phyloP scores from a whole-genome alignment of 257 asterid species.

The Anisodus tanguticus region DNA sequence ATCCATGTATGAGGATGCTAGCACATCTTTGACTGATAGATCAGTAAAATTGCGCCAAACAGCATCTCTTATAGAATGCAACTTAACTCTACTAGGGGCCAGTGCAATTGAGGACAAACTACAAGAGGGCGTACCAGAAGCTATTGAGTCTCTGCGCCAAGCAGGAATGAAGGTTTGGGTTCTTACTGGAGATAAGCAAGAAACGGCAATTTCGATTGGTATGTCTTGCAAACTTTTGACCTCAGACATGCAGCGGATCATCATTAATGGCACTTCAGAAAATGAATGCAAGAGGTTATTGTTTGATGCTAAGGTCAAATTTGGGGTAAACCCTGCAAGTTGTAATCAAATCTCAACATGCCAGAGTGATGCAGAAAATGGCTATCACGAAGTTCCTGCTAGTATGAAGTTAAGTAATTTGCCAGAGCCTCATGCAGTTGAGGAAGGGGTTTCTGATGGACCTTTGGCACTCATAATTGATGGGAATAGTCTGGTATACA shows the following conservation, averaged over 20 bases:
- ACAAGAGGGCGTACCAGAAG: conserved; percentile 96
- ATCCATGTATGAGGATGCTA: conserved; percentile 86
- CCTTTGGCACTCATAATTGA: conserved; percentile 93
- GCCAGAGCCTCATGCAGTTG: conserved; percentile 45
- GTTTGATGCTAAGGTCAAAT: conserved; percentile 78
- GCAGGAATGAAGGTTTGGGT: conserved; percentile 99
- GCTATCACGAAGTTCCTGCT: conserved; percentile 57
- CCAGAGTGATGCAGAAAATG: conserved; percentile 53
- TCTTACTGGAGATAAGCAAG: conserved; percentile 99
- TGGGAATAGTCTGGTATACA: conserved; percentile 96
- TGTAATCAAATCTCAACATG: conserved; percentile 42
- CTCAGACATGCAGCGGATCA: conserved; percentile 84
- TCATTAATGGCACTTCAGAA: conserved; percentile 88
- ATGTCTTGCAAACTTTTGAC: conserved; percentile 95
- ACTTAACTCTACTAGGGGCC: conserved; percentile 89
- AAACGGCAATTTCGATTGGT: conserved; percentile 96
- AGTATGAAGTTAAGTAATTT: conserved; percentile 47
- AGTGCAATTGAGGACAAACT: conserved; percentile 98
- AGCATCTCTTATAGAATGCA: conserved; percentile 83
- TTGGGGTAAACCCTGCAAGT: conserved; percentile 50
- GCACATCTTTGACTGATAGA: conserved; percentile 96
- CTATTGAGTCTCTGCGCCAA: conserved; percentile 89
- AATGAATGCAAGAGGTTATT: conserved; percentile 81
- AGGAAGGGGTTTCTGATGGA: conserved; percentile 49
- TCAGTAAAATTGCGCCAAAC: conserved; percentile 83